Evolutionary conservation across 495 filamentous ascomycete species (phyloP), one percentile per base, ranked within the genome.

Genomic region (Daldinia bambusicola): DNA sequence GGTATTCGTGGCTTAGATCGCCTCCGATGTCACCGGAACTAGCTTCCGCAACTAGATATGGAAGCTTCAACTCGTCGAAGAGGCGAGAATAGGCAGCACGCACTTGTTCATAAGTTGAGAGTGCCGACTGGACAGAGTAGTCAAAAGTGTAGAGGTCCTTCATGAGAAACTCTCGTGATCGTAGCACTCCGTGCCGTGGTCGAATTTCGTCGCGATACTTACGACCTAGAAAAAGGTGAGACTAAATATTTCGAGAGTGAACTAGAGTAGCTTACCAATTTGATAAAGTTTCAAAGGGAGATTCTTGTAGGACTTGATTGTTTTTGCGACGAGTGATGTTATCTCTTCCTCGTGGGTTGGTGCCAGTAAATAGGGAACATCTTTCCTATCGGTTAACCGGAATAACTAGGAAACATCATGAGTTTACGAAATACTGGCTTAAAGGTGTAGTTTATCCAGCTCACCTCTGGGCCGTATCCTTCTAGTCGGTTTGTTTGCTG

Each of bases 121-220:
- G 79, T 0, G 95, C 95, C 6, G 86, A 79, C 22, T 87, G 75
- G 2, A 84, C 74, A 40, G 80, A 90, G 61, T 83, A 81, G 79
- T 99, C 95, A 72, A 99, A 99, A 0, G 96, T 98, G 75, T 99
- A 99, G 1, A 99, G 87, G 78, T 99, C 95, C 80, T 99, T 99
- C 95, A 99, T 99, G 61, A 93, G 79, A 72, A 99, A 99, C 72
- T 99, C 95, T 66, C 92, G 89, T 0, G 93, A 91, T n/a, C 95
- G 89, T 10, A 99, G 84, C 1, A 98, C 84, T 12, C 95, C 96
- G 70, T 97, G 91, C 38, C 95, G 84, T 6, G 96, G 95, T 26
- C 95, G 86, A 41, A 88, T 85, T 75, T 99, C 95, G 81, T 99
- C 95, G 55, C 95, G 89, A 74, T 97, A 99, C 80, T 99, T 99